Percentiles rank a stretch among this genome's conserved stretches.
Evolutionary conservation across 305 asterid species (phyloP).

Genomic region (Solanum hybrid): DNA sequence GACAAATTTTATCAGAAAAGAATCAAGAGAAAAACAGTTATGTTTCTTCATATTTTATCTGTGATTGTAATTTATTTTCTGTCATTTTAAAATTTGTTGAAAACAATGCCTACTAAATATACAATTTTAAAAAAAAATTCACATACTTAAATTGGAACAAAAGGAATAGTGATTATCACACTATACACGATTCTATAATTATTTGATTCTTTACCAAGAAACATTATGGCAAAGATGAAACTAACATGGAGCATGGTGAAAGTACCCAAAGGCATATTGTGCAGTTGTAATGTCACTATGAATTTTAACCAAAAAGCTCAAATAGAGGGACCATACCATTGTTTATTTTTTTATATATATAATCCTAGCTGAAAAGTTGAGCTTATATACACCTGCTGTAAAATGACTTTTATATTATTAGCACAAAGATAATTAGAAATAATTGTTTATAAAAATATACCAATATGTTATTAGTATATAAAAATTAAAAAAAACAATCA

Average conservation of each 20-base stretch:
- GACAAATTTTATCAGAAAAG: too few species aligned
- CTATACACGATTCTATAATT: neutral
- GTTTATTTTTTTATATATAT: neutral
- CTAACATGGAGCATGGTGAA: neutral
- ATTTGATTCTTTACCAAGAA: slow-evolving; percentile 1
- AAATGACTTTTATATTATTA: neutral
- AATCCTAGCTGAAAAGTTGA: neutral
- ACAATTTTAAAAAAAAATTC: neutral
- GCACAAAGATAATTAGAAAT: neutral
- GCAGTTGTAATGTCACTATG: neutral
- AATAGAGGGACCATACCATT: neutral
- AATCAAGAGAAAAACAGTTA: too few species aligned
- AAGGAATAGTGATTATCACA: neutral
- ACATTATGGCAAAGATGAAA: neutral
- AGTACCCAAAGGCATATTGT: neutral
- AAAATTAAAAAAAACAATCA: neutral
- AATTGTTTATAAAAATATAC: neutral
- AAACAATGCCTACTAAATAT: neutral
- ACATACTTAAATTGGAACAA: too few species aligned
- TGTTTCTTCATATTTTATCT: too few species aligned
- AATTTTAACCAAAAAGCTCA: neutral
- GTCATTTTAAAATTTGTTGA: neutral
- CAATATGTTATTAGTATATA: neutral
- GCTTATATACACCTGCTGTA: neutral
- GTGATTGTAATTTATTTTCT: too few species aligned